Percentiles rank a stretch among this genome's conserved stretches.
Conservation (phyloP, 805 yeast genomes). For the Candida railenensis region DNA sequence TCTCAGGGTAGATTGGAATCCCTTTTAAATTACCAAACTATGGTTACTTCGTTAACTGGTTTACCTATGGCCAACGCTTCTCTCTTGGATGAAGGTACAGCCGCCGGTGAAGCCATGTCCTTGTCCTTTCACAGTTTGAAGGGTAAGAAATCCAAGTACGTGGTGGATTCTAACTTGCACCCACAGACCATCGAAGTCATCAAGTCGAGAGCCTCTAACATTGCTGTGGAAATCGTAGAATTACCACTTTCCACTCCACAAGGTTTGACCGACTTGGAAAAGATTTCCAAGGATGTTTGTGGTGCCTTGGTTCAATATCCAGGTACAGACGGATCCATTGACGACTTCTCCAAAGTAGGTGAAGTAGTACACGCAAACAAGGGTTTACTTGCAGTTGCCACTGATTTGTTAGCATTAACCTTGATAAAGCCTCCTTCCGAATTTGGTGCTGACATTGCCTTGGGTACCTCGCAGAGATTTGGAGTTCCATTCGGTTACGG, state of each 20-base stretch:
- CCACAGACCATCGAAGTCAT: conserved; percentile 85
- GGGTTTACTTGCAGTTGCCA: conserved; percentile 80
- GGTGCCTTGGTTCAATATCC: conserved; percentile 94
- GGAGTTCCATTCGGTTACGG: conserved; percentile 99
- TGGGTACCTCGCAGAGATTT: conserved; percentile 92
- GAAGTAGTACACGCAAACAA: conserved; percentile 67
- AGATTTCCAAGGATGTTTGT: conserved; percentile 44
- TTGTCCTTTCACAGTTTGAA: conserved; percentile 66
- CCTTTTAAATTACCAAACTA: conserved; percentile 88
- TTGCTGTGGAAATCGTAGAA: conserved; percentile 62
- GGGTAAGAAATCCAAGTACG: conserved; percentile 66
- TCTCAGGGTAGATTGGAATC: conserved; percentile 95
- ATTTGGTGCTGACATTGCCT: conserved; percentile 88
- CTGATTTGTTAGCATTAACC: conserved; percentile 89
- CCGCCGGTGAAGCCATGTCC: conserved; percentile 96
- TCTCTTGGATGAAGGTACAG: conserved; percentile 92
- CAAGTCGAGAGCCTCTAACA: conserved; percentile 72
- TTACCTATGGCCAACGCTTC: conserved; percentile 95
- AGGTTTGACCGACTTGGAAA: conserved; percentile 24
- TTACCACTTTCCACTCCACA: conserved; percentile 51
- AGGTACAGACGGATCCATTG: conserved; percentile 71
- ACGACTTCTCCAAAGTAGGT: conserved; percentile 54
- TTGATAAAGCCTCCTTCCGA: conserved; percentile 78
- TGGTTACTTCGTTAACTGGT: conserved; percentile 87
- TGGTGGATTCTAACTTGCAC: conserved; percentile 74